Evolutionary conservation across 2,329 filamentous ascomycete species (phyloP).

Genomic region (Aspergillus fumigatus): DNA sequence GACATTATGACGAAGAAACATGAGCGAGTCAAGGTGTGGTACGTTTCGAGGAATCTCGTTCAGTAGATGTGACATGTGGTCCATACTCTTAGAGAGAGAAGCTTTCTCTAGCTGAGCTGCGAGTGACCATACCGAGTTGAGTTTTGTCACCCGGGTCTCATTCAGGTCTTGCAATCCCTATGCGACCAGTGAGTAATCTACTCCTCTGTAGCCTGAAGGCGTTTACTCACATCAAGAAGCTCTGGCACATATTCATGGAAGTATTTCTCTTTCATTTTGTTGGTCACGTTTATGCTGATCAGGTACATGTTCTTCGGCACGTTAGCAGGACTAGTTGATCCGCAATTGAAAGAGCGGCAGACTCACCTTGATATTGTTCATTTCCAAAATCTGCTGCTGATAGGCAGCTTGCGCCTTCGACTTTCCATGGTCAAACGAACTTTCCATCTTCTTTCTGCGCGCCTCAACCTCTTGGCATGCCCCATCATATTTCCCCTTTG

Average conservation of each 20-base stretch:
- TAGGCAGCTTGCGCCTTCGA: constrained; percentile 85
- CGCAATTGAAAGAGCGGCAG: not conserved
- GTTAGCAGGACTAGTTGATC: constrained; percentile 18
- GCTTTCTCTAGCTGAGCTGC: constrained; percentile 75
- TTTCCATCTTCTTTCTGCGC: constrained; percentile 89
- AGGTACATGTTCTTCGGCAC: constrained; percentile 77
- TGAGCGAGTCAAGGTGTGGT: constrained; percentile 88
- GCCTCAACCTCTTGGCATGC: constrained; percentile 93
- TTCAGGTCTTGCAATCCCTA: constrained; percentile 80
- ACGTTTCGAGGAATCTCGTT: constrained; percentile 83
- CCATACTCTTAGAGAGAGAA: constrained; percentile 70
- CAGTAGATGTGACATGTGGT: constrained; percentile 66
- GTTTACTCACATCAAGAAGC: constrained; percentile 67
- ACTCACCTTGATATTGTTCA: constrained; percentile 80
- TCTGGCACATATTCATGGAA: constrained; percentile 97
- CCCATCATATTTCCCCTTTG: constrained; percentile 87
- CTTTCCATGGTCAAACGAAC: constrained; percentile 81
- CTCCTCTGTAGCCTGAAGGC: not conserved
- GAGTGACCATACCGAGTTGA: constrained; percentile 81
- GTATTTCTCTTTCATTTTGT: constrained; percentile 96
- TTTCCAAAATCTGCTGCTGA: constrained; percentile 86
- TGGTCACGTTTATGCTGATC: constrained; percentile 92
- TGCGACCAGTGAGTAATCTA: constrained; percentile 5
- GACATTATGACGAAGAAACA: constrained; percentile 94
- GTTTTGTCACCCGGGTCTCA: constrained; percentile 76